phyloP scores from a whole-genome alignment of 2,329 filamentous ascomycete genomes.

The Trichoderma afroharzianum region DNA sequence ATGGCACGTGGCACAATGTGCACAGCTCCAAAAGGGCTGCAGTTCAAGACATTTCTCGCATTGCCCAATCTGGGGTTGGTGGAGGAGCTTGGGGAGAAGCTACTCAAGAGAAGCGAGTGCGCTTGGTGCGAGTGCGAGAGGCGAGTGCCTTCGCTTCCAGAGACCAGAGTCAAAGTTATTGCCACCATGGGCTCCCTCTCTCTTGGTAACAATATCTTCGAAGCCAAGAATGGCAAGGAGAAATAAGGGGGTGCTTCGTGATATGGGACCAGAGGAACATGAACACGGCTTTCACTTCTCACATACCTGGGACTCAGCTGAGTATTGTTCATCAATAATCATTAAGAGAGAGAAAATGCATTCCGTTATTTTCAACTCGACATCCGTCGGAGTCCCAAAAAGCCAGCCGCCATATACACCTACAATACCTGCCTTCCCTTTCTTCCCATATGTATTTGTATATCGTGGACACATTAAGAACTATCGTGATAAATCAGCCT shows the following conservation, averaged over 20 bases:
- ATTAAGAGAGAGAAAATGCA: background rate
- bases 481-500: background rate
- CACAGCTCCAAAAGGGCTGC: background rate
- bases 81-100: background rate
- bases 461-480: conserved; percentile 12
- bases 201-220: background rate
- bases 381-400: background rate
- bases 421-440: background rate
- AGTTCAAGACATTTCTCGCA: conserved; percentile 14
- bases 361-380: background rate
- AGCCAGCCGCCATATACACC: background rate
- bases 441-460: background rate
- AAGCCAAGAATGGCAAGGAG: background rate
- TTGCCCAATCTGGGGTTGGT: conserved; percentile 15
- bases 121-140: conserved; percentile 9
- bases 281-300: background rate
- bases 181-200: background rate
- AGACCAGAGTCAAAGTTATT: background rate
- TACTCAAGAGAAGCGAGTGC: background rate
- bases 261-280: background rate
- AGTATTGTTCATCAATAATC: background rate
- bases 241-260: background rate
- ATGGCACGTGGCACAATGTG: conserved; percentile 16
- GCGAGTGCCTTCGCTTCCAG: conserved; percentile 12
- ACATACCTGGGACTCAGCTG: background rate